Evolutionary conservation across 257 asterid genomes (phyloP).

Genomic region (Penstemon davidsonii): DNA sequence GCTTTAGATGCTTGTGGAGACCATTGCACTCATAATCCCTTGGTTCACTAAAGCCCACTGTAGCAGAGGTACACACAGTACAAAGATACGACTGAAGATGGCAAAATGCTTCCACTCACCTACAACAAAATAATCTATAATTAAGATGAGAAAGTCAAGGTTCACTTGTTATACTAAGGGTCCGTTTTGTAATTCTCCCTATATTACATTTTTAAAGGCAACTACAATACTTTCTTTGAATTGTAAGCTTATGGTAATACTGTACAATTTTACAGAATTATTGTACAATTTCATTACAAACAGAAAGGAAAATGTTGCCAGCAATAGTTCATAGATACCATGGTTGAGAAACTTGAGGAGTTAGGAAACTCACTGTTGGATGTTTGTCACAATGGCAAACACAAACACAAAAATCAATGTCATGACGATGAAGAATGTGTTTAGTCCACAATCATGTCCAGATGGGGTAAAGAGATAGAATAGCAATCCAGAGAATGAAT

Average conservation of each 20-base stretch:
- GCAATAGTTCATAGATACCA: slow-evolving; percentile 4
- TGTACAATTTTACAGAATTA: too few species aligned
- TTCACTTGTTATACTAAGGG: neutral
- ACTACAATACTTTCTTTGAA: too few species aligned
- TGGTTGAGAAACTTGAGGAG: slow-evolving; percentile 5
- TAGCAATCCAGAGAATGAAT: slow-evolving; percentile 76
- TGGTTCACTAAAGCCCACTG: slow-evolving; percentile 87
- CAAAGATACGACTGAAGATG: slow-evolving; percentile 81
- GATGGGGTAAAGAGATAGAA: slow-evolving; percentile 83
- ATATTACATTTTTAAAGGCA: too few species aligned
- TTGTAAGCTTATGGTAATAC: too few species aligned
- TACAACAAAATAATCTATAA: too few species aligned
- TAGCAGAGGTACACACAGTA: slow-evolving; percentile 96
- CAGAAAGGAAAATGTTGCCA: neutral
- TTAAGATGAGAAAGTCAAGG: slow-evolving; percentile 13
- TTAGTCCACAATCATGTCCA: slow-evolving; percentile 90
- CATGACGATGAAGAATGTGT: slow-evolving; percentile 81
- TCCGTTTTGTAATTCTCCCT: too few species aligned
- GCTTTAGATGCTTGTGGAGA: slow-evolving; percentile 83
- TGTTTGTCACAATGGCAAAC: slow-evolving; percentile 78
- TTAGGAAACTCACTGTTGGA: slow-evolving; percentile 65
- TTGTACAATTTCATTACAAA: too few species aligned
- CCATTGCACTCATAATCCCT: slow-evolving; percentile 88
- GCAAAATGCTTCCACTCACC: slow-evolving; percentile 90
- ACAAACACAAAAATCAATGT: slow-evolving; percentile 61